phyloP scores from a whole-genome alignment of 192 early-diverging fungal genomes.

The Coemansia sp. region DNA sequence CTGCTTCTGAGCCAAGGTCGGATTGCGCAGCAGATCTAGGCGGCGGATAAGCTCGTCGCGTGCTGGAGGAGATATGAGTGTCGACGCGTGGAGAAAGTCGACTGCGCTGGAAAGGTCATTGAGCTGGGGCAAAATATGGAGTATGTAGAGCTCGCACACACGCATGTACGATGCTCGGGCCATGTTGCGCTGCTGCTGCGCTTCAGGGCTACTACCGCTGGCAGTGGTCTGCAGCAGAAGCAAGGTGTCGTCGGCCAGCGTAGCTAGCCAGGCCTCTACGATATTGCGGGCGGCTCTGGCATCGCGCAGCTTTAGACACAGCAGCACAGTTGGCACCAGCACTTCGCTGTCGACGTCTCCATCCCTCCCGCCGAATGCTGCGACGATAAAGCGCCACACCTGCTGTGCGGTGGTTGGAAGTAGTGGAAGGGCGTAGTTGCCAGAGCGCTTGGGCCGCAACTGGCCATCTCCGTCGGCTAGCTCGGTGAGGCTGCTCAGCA shows the following conservation, averaged over 20 bases:
- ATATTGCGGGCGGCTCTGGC: constrained; percentile 41
- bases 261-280: constrained; percentile 53
- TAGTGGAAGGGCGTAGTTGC: background rate
- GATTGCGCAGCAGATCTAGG: constrained; percentile 42
- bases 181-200: constrained; percentile 32
- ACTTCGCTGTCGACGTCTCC: constrained; percentile 53
- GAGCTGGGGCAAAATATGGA: constrained; percentile 50
- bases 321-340: constrained; percentile 44
- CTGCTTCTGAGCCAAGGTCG: constrained; percentile 14
- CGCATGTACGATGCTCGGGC: constrained; percentile 49
- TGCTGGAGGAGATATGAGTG: constrained; percentile 18
- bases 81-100: constrained; percentile 25
- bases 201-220: constrained; percentile 1
- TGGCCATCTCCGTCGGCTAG: constrained; percentile 34
- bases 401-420: constrained; percentile 33
- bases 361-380: constrained; percentile 40
- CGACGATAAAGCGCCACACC: constrained; percentile 41
- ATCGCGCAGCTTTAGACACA: constrained; percentile 53
- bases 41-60: constrained; percentile 27
- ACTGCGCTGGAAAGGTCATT: constrained; percentile 38
- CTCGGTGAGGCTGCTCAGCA: constrained; percentile 47
- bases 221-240: constrained; percentile 15
- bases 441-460: constrained; percentile 18
- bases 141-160: constrained; percentile 49
- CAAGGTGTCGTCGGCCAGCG: constrained; percentile 40